Base-by-base conservation (phyloP, 1,139 yeast genomes). In the Pichia sp. region DNA sequence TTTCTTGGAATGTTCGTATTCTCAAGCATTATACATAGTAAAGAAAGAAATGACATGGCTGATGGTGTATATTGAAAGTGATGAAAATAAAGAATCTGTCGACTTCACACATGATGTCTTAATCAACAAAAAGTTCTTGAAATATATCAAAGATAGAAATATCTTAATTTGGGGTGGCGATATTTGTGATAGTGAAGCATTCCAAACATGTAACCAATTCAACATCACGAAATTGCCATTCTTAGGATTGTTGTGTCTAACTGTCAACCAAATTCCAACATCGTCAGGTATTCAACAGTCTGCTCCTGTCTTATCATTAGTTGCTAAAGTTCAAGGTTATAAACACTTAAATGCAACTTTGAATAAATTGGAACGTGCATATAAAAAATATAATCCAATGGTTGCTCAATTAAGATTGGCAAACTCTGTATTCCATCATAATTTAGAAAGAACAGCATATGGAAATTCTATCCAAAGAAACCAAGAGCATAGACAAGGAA, bases 81-180 rank as follows among this genome's bases (percentile, higher is more conserved):
- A 83, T 19, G 79, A 82, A 48, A 84, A 85, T 61, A 93, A 86
- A 53, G 77, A 80, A 47, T 74, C 83, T 1, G 65, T 70, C 31
- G 65, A 67, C 4, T 79, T 87, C 48, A 77, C 83, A 48, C 67
- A 74, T n/a, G 72, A 75, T 14, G 74, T 86, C 4, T 66, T 90
- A 38, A 68, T 82, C 34, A 72, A 79, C 54, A 75, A 75, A 1
- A 67, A 67, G 31, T 81, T 89, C 47, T 67, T 78, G 8, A 67
- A 69, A 10, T 68, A 84, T 42, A 67, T 87, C 41, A 69, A 69
- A 31, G 77, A 78, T 45, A 75, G 75, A 44, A 70, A 76, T 40
- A 65, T 83, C 4, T 59, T 89, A 3, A 69, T 89, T 5, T 93
- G 98, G 98, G 96, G 94, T 33, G 96, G 97, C 9, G 86, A 87